Evolutionary conservation across 148 eudicot species (phyloP).

Genomic region (Rhododendron mucronatum): DNA sequence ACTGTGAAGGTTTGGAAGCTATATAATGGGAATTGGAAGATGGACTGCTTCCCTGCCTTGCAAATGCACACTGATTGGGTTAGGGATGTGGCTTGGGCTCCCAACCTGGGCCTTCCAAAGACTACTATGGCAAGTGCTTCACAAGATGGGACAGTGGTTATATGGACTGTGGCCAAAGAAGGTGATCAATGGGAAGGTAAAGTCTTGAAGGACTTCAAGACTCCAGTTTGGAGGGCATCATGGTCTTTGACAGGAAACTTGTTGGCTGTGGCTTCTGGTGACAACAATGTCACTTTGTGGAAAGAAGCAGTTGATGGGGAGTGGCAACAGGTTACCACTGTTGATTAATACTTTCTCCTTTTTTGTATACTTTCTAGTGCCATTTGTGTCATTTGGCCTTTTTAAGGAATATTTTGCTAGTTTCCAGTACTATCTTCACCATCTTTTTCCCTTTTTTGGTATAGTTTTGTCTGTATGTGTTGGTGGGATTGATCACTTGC

Average conservation of each 20-base stretch:
- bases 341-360: slow-evolving; percentile 45
- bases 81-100: slow-evolving; percentile 95
- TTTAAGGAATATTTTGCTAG: neutral
- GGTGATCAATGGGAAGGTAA: slow-evolving; percentile 92
- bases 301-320: slow-evolving; percentile 93
- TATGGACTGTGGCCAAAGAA: slow-evolving; percentile 84
- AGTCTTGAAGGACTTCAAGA: slow-evolving; percentile 74
- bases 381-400: neutral
- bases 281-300: slow-evolving; percentile 76
- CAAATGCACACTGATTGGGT: slow-evolving; percentile 87
- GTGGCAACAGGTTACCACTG: slow-evolving; percentile 76
- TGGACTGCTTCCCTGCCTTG: slow-evolving; percentile 93
- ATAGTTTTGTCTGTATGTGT: neutral
- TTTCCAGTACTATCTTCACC: neutral
- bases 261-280: slow-evolving; percentile 87
- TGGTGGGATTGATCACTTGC: neutral
- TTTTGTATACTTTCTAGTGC: slow-evolving; percentile 8
- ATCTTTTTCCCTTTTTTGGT: neutral
- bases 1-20: slow-evolving; percentile 88
- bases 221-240: slow-evolving; percentile 91
- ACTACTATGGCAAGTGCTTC: slow-evolving; percentile 91
- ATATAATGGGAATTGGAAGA: slow-evolving; percentile 67
- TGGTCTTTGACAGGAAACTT: slow-evolving; percentile 92
- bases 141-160: slow-evolving; percentile 85
- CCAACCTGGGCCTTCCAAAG: slow-evolving; percentile 87